Conservation (phyloP, 163 green algal genomes). For the Botryococcus braunii region DNA sequence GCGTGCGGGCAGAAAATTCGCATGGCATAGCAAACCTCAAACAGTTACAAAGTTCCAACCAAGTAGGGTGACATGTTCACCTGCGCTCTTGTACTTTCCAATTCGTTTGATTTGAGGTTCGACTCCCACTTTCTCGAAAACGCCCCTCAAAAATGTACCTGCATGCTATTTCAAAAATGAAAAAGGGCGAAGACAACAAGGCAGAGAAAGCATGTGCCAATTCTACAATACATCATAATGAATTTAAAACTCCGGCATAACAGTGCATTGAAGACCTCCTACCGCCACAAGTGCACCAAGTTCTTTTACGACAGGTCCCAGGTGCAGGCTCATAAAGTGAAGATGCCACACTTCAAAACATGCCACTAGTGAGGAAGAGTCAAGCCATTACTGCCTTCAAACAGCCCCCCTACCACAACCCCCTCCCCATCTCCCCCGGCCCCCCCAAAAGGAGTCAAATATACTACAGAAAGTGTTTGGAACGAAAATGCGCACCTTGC, state of each 20-base stretch:
- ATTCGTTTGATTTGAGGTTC: slow-evolving; percentile 67
- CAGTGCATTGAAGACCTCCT: background rate
- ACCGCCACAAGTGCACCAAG: background rate
- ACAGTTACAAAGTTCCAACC: background rate
- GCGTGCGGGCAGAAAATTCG: background rate
- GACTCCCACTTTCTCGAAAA: slow-evolving; percentile 79
- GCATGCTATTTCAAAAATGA: background rate
- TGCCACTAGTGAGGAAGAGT: background rate
- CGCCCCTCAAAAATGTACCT: slow-evolving; percentile 78
- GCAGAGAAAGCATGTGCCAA: background rate
- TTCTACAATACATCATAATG: background rate
- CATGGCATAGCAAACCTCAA: background rate
- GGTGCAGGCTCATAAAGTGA: background rate
- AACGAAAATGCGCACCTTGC: slow-evolving; percentile 11
- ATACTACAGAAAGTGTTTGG: background rate
- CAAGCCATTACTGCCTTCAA: background rate
- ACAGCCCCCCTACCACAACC: background rate
- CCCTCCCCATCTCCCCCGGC: background rate
- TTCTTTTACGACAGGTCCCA: background rate
- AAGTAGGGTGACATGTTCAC: background rate
- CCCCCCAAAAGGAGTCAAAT: background rate
- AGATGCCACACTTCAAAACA: background rate
- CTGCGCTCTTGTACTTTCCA: slow-evolving; percentile 29
- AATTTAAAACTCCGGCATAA: background rate
- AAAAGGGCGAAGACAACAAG: background rate